These are phyloP conservation scores for Sparassis latifolia DNA, from an alignment of 1,284 basidiomycete species.

Conservation along the genomic window DNA sequence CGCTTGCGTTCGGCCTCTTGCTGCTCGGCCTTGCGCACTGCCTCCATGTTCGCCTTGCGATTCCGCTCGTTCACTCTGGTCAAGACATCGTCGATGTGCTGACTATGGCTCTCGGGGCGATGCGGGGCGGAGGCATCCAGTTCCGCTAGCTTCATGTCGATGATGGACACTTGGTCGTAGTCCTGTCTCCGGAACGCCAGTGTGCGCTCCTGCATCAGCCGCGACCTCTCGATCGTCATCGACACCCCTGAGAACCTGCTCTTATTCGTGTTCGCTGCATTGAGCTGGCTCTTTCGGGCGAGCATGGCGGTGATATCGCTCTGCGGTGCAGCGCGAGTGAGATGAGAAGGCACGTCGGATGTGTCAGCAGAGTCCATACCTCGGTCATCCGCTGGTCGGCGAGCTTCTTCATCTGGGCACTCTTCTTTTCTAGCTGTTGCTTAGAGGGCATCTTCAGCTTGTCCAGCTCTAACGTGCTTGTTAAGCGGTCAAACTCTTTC, in stretches of 20 bases:
- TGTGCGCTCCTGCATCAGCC: slow-evolving; percentile 59
- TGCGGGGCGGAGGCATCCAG: slow-evolving; percentile 30
- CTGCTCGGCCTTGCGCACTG: slow-evolving; percentile 71
- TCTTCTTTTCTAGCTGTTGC: slow-evolving; percentile 59
- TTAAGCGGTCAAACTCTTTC: slow-evolving; percentile 71
- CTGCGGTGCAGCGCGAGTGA: slow-evolving; percentile 25
- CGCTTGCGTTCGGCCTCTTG: slow-evolving; percentile 59
- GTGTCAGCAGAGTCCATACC: slow-evolving; percentile 33
- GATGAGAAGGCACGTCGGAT: not conserved
- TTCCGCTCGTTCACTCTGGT: slow-evolving; percentile 87
- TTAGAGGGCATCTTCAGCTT: slow-evolving; percentile 62
- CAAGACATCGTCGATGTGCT: slow-evolving; percentile 46
- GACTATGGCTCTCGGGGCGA: slow-evolving; percentile 20
- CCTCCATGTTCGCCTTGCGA: slow-evolving; percentile 72
- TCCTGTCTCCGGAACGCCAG: slow-evolving; percentile 71
- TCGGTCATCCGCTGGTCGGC: slow-evolving; percentile 66
- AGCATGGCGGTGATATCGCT: slow-evolving; percentile 70
- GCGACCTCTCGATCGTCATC: slow-evolving; percentile 52
- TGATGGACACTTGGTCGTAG: slow-evolving; percentile 45
- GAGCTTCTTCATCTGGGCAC: slow-evolving; percentile 52
- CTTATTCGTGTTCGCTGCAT: slow-evolving; percentile 20
- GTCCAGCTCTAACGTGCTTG: slow-evolving; percentile 43
- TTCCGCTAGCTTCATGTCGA: slow-evolving; percentile 59
- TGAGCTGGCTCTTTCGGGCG: slow-evolving; percentile 53
- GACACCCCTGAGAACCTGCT: slow-evolving; percentile 35